Base-by-base conservation (phyloP, 805 yeast species). In the Saccharomycopsis selenospora region DNA sequence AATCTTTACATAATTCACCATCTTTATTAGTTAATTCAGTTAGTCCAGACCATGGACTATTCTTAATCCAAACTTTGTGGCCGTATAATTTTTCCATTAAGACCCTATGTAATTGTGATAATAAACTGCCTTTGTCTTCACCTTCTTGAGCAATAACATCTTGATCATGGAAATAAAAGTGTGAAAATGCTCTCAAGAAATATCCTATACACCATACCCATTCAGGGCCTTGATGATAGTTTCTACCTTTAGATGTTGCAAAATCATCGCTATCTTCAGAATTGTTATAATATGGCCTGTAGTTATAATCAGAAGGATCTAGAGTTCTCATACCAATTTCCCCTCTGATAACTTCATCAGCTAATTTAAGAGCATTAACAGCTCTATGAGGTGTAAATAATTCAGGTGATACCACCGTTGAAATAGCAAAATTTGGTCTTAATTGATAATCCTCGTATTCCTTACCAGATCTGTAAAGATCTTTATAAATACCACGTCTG, bases 221-320 rank as follows among this genome's bases (percentile, higher is more conserved):
- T 62, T 93, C 99, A 2, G 99, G 99, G 1, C 99, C 99, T 67
- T 91, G 98, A 65, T 91, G 99, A 63, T 91, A 91, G 66, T 93
- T 93, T 59, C 98, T 77, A 26, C 99, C 99, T 66, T 89, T 88
- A 2, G 97, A 74, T 0, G 97, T 89, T 0, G 95, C 88, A 72
- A 89, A 93, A 64, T 91, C 96, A 3, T 74, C 78, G 46, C 77
- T 78, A 59, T 91, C 98, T 36, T 76, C 83, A 43, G 88, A 68
- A 62, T 91, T 93, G 59, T 71, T 70, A 65, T 91, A 91, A 66
- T 86, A 78, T 1, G 99, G 99, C 54, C 95, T 75, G 64, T 93
- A 91, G 65, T 91, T 90, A 68, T 80, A 76, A 67, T 91, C 99
- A 11, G 82, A 75, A 3, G 99, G 98, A 61, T 93, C 99, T 54